Percentiles rank a stretch among this genome's conserved stretches.
phyloP scores from a whole-genome alignment of 495 filamentous ascomycete species.

The Cryomyces minteri region DNA sequence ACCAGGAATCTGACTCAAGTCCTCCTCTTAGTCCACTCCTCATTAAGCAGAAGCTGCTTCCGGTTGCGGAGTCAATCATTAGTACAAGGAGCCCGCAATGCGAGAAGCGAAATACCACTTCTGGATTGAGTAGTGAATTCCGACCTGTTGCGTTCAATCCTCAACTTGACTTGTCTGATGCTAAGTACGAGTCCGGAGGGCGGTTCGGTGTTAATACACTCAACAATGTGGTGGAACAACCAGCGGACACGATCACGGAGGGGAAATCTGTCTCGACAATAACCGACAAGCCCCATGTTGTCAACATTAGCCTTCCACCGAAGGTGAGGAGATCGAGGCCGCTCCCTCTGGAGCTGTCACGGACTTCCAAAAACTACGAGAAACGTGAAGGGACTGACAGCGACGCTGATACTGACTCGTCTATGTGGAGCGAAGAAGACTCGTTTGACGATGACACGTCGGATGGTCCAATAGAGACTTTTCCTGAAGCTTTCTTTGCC shows the following conservation, averaged over 20 bases:
- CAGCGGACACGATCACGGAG: background rate
- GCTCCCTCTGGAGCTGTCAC: background rate
- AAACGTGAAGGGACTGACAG: background rate
- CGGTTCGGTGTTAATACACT: background rate
- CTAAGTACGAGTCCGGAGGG: background rate
- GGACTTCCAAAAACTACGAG: background rate
- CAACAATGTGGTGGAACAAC: background rate
- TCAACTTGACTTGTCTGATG: constrained; percentile 6
- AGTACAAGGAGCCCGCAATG: constrained; percentile 4
- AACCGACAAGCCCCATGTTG: background rate
- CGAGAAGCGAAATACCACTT: constrained; percentile 3
- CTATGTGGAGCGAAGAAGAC: background rate
- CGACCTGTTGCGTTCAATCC: constrained; percentile 28
- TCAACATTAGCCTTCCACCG: background rate
- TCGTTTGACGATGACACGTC: background rate
- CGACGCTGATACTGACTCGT: background rate
- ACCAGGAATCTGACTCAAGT: constrained; percentile 11
- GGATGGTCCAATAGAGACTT: background rate
- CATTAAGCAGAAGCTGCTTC: constrained; percentile 29
- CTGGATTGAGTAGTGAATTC: constrained; percentile 24
- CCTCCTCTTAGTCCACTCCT: constrained; percentile 31
- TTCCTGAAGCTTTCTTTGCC: background rate
- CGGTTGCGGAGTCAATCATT: constrained; percentile 2
- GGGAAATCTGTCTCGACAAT: background rate
- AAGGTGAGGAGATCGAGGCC: background rate